Conservation (phyloP, 495 filamentous ascomycete species). For the Ramalina intermedia region DNA sequence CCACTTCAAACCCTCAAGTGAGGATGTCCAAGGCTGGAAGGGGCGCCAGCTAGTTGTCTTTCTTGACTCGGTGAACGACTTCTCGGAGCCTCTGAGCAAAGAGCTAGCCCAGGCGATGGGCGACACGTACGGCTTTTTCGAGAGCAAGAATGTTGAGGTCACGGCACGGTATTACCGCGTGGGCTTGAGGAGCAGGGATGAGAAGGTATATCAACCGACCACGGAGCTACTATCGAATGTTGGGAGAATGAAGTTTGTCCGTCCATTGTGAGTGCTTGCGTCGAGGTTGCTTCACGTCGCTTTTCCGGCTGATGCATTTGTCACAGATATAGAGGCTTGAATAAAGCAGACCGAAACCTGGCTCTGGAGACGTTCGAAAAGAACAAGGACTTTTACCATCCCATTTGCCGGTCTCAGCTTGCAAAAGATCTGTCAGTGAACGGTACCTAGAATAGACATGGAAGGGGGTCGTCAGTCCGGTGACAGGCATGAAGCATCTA, state of each 20-base stretch:
- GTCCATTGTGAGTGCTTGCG: constrained; percentile 46
- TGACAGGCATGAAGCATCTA: no score
- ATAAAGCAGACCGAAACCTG: constrained; percentile 53
- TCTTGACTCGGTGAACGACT: constrained; percentile 58
- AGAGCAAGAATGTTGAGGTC: constrained; percentile 72
- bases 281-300: neutral
- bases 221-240: constrained; percentile 64
- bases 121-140: constrained; percentile 49
- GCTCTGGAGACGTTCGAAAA: constrained; percentile 74
- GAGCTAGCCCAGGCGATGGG: constrained; percentile 55
- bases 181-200: constrained; percentile 58
- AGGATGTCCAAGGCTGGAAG: constrained; percentile 57
- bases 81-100: constrained; percentile 42
- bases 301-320: neutral
- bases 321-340: constrained; percentile 48
- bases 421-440: constrained; percentile 65
- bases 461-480: no score
- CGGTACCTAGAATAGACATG: constrained; percentile 7
- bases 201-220: constrained; percentile 48
- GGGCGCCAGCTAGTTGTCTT: constrained; percentile 87
- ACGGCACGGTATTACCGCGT: constrained; percentile 62
- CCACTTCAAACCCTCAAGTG: constrained; percentile 45
- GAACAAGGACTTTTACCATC: constrained; percentile 86
- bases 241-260: constrained; percentile 93
- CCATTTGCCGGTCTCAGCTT: constrained; percentile 71